Base-by-base conservation (phyloP, 257 asterid species). In the Solanum ahanhuiri region DNA sequence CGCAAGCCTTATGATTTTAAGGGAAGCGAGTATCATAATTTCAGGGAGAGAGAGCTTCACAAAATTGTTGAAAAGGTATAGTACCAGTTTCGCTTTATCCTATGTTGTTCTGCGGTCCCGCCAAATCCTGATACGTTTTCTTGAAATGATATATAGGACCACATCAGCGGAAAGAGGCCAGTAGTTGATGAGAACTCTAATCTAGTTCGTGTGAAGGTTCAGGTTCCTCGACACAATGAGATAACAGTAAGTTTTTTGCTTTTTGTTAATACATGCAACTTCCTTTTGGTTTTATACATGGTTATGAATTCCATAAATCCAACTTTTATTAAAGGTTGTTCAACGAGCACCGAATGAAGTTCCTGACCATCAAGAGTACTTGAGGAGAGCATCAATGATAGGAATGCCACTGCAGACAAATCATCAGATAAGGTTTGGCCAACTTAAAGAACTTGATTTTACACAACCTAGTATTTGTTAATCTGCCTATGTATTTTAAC, bases 381-480 rank as follows among this genome's bases (percentile, higher is more conserved):
- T 43, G 90, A 89, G 87, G 91, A 91, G 89, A 87, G 84, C 93
- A 77, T 85, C 92, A 33, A 67, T 39, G 31, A 77, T 28, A 45
- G 93, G 90, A 89, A 89, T 88, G 86, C 90, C 87, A 86, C 87
- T 90, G 54, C 90, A 87, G 87, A 69, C 87, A 71, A 88, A 81
- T 84, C 88, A 89, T 90, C 96, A 66, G 48, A 81, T 87, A 85
- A 94, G 98, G 98, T 94, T 88, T 72, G 93, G 84, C 66, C 41
- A 79, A 79, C 64, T 25, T 79, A 79, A 79, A 79, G 66, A 79
- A 48, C 84, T 79, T 79, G 84, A 28, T 45, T 28, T 15, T 28
- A 45, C 66, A 25, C 84, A 9, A 15, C 66, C 35, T 79, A 45
- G 9, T 28, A 45, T 45, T 22, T 43, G 41, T 88, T 30, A 83